Percentiles rank a stretch among this genome's conserved stretches.
Evolutionary conservation across 805 yeast species (phyloP).

Genomic region (Suhomyces prunicola): DNA sequence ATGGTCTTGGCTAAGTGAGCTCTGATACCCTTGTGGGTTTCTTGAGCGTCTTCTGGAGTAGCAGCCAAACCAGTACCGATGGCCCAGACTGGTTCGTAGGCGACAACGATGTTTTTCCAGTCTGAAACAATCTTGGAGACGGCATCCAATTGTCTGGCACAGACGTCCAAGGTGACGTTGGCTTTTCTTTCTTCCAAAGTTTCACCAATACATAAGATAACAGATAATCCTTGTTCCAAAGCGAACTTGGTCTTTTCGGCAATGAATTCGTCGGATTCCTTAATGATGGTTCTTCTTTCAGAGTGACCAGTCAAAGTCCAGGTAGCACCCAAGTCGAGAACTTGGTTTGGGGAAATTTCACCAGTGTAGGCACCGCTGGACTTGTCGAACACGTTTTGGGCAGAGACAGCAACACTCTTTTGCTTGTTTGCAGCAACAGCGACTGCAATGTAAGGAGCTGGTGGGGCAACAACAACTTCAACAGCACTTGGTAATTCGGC

Average conservation of each 20-base stretch:
- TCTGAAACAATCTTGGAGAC: constrained; percentile 76
- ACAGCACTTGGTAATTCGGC: constrained; percentile 73
- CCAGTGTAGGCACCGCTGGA: constrained; percentile 97
- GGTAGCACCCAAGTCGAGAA: constrained; percentile 86
- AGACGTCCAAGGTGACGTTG: constrained; percentile 79
- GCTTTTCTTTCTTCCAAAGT: constrained; percentile 92
- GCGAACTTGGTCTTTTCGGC: constrained; percentile 96
- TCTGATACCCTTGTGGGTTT: constrained; percentile 87
- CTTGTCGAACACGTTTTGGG: constrained; percentile 88
- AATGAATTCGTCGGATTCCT: constrained; percentile 85
- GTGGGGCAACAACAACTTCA: constrained; percentile 95
- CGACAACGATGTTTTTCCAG: constrained; percentile 91
- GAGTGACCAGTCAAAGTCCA: constrained; percentile 98
- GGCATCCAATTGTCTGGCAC: constrained; percentile 86
- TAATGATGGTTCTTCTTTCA: constrained; percentile 93
- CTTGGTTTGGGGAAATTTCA: constrained; percentile 84
- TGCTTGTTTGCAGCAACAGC: constrained; percentile 68
- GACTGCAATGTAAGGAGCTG: constrained; percentile 84
- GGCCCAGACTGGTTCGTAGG: constrained; percentile 99
- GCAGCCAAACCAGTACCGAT: constrained; percentile 99
- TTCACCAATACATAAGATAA: constrained; percentile 97
- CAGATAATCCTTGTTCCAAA: constrained; percentile 81
- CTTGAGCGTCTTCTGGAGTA: constrained; percentile 97
- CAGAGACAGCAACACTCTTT: constrained; percentile 74
- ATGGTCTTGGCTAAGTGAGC: constrained; percentile 72